phyloP scores from a whole-genome alignment of 2,329 filamentous ascomycete genomes.

The Cercospora sp. region DNA sequence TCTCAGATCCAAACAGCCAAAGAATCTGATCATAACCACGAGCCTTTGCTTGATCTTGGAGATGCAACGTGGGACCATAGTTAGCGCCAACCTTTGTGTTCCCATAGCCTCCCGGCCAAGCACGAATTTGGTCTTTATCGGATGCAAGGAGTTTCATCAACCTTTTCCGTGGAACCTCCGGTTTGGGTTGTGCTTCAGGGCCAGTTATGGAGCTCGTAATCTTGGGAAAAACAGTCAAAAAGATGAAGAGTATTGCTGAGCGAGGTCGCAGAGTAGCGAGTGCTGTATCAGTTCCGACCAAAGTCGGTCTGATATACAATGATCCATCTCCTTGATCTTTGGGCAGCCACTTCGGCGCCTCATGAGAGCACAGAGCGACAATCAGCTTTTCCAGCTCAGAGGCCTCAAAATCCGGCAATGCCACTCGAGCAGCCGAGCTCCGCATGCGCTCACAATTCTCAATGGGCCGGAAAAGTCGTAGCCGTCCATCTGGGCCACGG shows the following conservation, averaged over 20 bases:
- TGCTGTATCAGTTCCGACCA: constrained; percentile 78
- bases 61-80: constrained; percentile 78
- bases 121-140: constrained; percentile 75
- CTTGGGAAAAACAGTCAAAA: constrained; percentile 52
- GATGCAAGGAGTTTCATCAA: constrained; percentile 72
- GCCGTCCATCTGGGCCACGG: constrained; percentile 65
- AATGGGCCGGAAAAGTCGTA: constrained; percentile 73
- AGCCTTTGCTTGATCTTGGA: constrained; percentile 69
- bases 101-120: constrained; percentile 89
- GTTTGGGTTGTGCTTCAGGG: constrained; percentile 16
- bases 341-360: constrained; percentile 77
- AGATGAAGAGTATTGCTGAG: constrained; percentile 83
- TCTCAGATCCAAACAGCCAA: constrained; percentile 69
- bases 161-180: constrained; percentile 30
- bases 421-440: constrained; percentile 60
- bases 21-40: constrained; percentile 81
- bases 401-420: constrained; percentile 71
- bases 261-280: constrained; percentile 76
- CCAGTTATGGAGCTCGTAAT: constrained; percentile 35
- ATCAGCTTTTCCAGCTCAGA: constrained; percentile 72
- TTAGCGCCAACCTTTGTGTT: constrained; percentile 89
- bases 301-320: constrained; percentile 69
- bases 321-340: constrained; percentile 65
- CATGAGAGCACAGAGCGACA: constrained; percentile 66
- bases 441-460: constrained; percentile 68